Conservation (phyloP, 116 monocot species). For the Dioscorea cayenensis region DNA sequence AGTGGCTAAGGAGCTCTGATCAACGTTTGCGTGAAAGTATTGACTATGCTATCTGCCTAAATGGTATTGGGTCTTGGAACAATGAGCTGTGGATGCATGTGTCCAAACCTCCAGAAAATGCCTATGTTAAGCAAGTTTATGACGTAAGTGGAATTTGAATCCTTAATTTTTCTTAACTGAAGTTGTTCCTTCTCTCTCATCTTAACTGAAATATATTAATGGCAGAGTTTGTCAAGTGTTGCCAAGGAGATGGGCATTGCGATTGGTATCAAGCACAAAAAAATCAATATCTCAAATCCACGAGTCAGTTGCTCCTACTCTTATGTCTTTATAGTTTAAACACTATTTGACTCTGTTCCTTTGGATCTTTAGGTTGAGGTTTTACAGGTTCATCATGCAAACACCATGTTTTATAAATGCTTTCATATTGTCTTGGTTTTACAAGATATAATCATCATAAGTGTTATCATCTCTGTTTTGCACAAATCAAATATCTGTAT, state of each 20-base stretch:
- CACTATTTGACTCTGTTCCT: neutral
- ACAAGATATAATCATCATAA: neutral
- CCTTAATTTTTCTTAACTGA: neutral
- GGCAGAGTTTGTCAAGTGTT: constrained; percentile 77
- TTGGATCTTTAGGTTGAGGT: neutral
- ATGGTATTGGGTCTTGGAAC: constrained; percentile 84
- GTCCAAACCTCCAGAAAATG: constrained; percentile 97
- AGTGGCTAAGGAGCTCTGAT: constrained; percentile 98
- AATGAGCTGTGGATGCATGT: constrained; percentile 91
- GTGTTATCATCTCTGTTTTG: neutral
- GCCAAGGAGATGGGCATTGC: constrained; percentile 69
- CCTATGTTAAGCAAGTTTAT: constrained; percentile 79
- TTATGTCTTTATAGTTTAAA: neutral
- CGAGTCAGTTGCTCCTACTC: constrained; percentile 38
- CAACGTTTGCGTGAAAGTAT: constrained; percentile 95
- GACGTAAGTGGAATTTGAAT: constrained; percentile 38
- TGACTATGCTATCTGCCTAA: constrained; percentile 98
- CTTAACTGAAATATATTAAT: constrained; percentile 13
- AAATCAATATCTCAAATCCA: constrained; percentile 97
- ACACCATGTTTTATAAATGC: neutral
- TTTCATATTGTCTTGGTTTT: neutral
- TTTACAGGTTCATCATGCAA: neutral
- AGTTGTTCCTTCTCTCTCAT: constrained; percentile 1
- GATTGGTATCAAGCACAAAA: constrained; percentile 92
- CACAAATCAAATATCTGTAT: neutral